Base-by-base conservation (phyloP, 2,329 filamentous ascomycete species). In the Xylaria multiplex region DNA sequence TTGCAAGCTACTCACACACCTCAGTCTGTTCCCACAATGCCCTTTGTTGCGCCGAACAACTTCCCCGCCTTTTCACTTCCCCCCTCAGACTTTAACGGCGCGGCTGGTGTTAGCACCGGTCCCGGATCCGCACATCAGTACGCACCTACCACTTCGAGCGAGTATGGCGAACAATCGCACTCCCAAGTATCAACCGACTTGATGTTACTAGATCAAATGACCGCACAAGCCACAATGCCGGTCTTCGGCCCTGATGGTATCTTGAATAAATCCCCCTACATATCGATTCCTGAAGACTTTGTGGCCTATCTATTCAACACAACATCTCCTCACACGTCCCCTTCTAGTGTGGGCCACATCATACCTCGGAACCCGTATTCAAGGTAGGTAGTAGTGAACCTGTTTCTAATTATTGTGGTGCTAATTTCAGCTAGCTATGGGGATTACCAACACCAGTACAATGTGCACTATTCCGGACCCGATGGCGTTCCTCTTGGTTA, bases 191-290 rank as follows among this genome's bases (percentile, higher is more conserved):
- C 81, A 1, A 80, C 80, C 42, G 87, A 90, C 67, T 83, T 89
- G 82, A 84, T 88, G 79, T 79, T 88, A 61, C 74, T 90, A 19
- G 86, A 89, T 70, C 86, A 89, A 67, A 89, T 90, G 84, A 79
- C 85, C 49, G 85, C 85, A 74, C 83, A 85, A 16, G 90, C 88
- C 63, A 89, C 91, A 4, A 92, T 96, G 72, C 93, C 95, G 0
- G 90, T 97, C 30, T 97, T 97, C 78, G 93, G 93, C 16, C 90
- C 87, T 30, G 93, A 97, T 72, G 90, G 88, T 19, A 90, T 93
- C 66, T 73, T 87, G 46, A 94, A 92, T 72, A 92, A 95, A 64
- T 97, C 93, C 2, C 93, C 95, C 0, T 95, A 95, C 75, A 85
- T 86, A 3, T 90, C 91, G 8, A 91, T 96, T 81, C 91, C 92